Conservation (phyloP, 805 yeast genomes). For the Barnettozyma vustinii region DNA sequence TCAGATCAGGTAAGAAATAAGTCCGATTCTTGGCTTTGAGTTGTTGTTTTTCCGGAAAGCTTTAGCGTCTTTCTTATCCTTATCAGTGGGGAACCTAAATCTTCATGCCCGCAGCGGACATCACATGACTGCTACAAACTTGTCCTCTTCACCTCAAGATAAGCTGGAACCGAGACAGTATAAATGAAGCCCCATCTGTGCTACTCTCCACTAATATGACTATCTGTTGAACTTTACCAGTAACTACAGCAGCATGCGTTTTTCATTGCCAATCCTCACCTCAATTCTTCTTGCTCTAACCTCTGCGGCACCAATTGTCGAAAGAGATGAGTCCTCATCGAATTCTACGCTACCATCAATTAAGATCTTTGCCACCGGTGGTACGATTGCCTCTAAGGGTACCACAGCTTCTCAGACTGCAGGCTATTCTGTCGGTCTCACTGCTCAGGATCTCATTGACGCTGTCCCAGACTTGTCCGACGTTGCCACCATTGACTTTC, state of each 20-base stretch:
- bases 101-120: no score
- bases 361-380: conserved; percentile 54
- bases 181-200: no score
- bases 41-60: no score
- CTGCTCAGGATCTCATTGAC: conserved; percentile 44
- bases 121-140: no score
- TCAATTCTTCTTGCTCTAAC: neutral
- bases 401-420: conserved; percentile 42
- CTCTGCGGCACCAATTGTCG: conserved; percentile 1
- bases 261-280: neutral
- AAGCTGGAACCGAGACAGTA: no score
- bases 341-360: conserved; percentile 24
- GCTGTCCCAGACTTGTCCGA: conserved; percentile 51
- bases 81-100: no score
- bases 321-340: conserved; percentile 2
- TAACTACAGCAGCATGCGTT: neutral
- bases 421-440: conserved; percentile 47
- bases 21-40: no score
- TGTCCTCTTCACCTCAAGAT: no score
- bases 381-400: conserved; percentile 55
- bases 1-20: no score
- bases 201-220: no score
- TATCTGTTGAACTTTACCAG: no score
- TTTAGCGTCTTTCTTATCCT: no score
- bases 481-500: conserved; percentile 44